Conservation (phyloP, 139 green algal species). For the Diplosphaera chodatii region DNA sequence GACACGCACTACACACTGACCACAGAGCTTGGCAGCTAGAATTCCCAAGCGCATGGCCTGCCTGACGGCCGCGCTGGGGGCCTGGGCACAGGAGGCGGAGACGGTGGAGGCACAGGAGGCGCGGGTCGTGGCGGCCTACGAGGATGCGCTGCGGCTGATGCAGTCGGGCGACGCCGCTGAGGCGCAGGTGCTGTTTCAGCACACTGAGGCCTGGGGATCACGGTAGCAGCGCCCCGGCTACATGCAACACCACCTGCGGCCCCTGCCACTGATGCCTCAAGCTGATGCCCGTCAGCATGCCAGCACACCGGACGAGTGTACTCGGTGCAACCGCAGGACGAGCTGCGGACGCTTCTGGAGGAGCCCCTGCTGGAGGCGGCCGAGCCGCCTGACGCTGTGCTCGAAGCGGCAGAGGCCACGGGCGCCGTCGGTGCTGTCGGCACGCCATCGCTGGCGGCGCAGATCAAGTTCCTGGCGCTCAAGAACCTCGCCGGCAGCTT, state of each 20-base stretch:
- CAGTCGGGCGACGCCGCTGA: not conserved
- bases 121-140: constrained; percentile 3
- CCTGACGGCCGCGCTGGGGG: too few species aligned
- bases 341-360: constrained; percentile 2
- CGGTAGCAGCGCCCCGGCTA: too few species aligned
- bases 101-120: constrained; percentile 13
- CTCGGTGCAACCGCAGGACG: too few species aligned
- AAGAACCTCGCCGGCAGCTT: constrained; percentile 10
- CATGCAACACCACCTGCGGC: too few species aligned
- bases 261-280: too few species aligned
- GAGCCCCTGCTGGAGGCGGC: constrained; percentile 4
- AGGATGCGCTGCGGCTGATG: not conserved
- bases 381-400: not conserved
- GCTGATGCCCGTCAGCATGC: too few species aligned
- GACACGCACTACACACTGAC: too few species aligned
- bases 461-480: constrained; percentile 14
- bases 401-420: too few species aligned
- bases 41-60: too few species aligned
- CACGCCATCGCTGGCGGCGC: constrained; percentile 30
- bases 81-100: constrained; percentile 1
- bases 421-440: not conserved
- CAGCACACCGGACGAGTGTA: too few species aligned
- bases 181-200: not conserved
- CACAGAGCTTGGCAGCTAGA: too few species aligned
- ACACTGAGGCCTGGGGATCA: too few species aligned